Percentiles rank a stretch among this genome's conserved stretches.
Evolutionary conservation across 2,329 filamentous ascomycete species (phyloP).

Genomic region (Thelonectria rubi): DNA sequence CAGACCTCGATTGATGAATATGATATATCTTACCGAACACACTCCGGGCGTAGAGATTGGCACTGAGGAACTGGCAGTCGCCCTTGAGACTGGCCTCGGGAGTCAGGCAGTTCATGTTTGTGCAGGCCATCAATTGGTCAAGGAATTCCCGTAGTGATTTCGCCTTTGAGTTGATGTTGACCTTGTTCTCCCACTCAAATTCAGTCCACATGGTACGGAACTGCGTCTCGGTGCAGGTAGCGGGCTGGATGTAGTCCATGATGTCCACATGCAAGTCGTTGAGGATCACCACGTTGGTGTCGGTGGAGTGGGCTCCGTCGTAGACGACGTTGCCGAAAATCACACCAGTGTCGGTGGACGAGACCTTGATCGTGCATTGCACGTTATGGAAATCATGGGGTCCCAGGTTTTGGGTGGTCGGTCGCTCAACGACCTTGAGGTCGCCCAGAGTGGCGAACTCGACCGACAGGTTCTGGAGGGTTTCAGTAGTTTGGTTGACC

Average conservation of each 20-base stretch:
- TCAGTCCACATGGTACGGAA: conserved; percentile 99
- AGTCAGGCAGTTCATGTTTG: conserved; percentile 98
- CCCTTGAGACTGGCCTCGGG: conserved; percentile 96
- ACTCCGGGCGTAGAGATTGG: conserved; percentile 94
- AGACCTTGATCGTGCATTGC: conserved; percentile 98
- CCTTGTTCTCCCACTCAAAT: conserved; percentile 99
- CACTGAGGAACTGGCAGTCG: conserved; percentile 97
- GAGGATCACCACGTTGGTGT: conserved; percentile 95
- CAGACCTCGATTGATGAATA: background rate
- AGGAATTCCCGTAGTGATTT: conserved; percentile 92
- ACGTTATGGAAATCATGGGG: conserved; percentile 98
- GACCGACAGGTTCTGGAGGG: conserved; percentile 94
- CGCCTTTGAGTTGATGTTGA: conserved; percentile 98
- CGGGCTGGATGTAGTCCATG: conserved; percentile 99
- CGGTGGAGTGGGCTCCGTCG: conserved; percentile 89
- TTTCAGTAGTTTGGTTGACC: conserved; percentile 97
- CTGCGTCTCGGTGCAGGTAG: conserved; percentile 94
- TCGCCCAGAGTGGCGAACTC: conserved; percentile 99
- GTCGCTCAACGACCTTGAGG: conserved; percentile 95
- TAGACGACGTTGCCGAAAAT: conserved; percentile 99
- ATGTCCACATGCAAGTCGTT: conserved; percentile 99
- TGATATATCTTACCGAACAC: conserved; percentile 85
- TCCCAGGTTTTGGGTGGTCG: conserved; percentile 93
- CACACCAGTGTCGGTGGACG: conserved; percentile 95
- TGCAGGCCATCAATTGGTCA: conserved; percentile 93